Evolutionary conservation across 495 filamentous ascomycete genomes (phyloP), one percentile per base, ranked within the genome.

Genomic region (Neurospora sp.): DNA sequence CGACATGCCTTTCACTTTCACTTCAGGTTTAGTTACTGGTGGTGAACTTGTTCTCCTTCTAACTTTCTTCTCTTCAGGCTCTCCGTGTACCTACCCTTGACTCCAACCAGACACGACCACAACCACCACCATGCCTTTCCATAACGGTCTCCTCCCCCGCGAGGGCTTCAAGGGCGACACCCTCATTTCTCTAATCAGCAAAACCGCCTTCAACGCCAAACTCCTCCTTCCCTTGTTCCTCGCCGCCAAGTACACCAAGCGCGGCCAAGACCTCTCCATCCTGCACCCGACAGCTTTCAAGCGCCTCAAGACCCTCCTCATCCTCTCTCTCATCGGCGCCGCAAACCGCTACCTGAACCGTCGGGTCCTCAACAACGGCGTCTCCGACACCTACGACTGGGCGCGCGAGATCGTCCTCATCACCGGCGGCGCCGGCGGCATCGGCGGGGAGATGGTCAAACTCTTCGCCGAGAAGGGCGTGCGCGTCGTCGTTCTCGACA

Each of bases 381-480:
- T 80, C 27, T 77, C 75, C 20, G 90, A 92, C 79, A 82, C 78
- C 35, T 92, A 91, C 78, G 86, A 91, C 82, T 93, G 91, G 90
- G 80, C 84, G 39, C 84, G 86, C 73, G 92, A 94, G 81, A 85
- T 93, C 69, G 87, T 92, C 9, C 81, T 93, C 23, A 84, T 93
- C 69, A 93, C 91, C 0, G 92, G 92, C 16, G 92, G 91, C 7
- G 88, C 89, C 62, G 86, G 86, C 70, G 92, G 91, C 0, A 92
- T 93, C 76, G 91, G 92, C 11, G 86, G 84, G 31, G 80, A 85
- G 11, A 82, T 92, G 8, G 91, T 91, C 6, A 82, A 84, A 72
- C 79, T 90, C 18, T 83, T 94, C 2, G 89, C 87, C 8, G 85
- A 88, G 75, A 78, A 77, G 42, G 85, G 85, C 1, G 84, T 90